phyloP scores from a whole-genome alignment of 2,329 filamentous ascomycete species.

The Penicillium sp. region DNA sequence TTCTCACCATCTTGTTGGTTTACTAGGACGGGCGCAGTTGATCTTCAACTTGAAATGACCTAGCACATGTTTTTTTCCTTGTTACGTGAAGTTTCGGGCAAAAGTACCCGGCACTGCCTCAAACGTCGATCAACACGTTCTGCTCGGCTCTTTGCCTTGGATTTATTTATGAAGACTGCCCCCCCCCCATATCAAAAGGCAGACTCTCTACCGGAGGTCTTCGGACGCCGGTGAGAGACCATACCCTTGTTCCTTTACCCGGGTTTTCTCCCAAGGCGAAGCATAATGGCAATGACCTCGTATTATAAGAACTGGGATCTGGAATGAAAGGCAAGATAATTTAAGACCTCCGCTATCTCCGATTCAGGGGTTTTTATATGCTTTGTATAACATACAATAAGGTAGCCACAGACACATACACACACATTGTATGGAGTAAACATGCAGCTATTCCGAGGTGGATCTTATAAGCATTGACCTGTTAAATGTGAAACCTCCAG shows the following conservation, averaged over 20 bases:
- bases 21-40: constrained; percentile 11
- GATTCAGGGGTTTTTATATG: background rate
- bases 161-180: constrained; percentile 3
- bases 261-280: background rate
- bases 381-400: background rate
- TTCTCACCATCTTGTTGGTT: constrained; percentile 8
- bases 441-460: background rate
- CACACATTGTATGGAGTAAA: background rate
- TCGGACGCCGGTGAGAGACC: background rate
- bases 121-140: constrained; percentile 7
- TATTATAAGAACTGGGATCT: background rate
- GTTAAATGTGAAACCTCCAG: background rate
- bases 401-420: no score
- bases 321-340: background rate
- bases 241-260: background rate
- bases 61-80: constrained; percentile 1
- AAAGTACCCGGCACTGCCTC: constrained; percentile 20
- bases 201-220: background rate
- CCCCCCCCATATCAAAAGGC: background rate
- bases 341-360: background rate
- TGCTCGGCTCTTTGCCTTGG: constrained; percentile 3
- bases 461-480: background rate
- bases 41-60: constrained; percentile 11
- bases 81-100: constrained; percentile 5
- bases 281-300: background rate